Base-by-base conservation (phyloP, 2,329 filamentous ascomycete species). In the Paecilomyces variotii region DNA sequence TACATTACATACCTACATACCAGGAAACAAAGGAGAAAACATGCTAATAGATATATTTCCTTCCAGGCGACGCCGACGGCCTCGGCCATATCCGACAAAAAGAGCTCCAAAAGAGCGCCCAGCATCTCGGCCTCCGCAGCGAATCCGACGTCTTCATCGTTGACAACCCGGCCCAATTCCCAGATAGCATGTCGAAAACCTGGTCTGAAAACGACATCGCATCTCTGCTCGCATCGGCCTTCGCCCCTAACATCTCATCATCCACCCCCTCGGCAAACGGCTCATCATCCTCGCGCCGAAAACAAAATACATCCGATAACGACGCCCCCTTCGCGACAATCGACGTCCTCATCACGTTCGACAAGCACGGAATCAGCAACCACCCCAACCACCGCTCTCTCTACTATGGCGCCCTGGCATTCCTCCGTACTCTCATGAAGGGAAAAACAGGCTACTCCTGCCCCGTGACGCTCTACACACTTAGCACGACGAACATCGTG, bases 321-420 rank as follows among this genome's bases (percentile, higher is more conserved):
- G 66, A 73, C 26, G 72, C 79, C 1, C 83, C 82, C 1, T 70
- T 76, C 35, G 76, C 82, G 0, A 80, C 76, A 56, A 90, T 96
- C 69, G 91, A 96, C 74, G 83, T 88, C 28, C 82, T 99, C 65
- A 80, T 99, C 64, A 99, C 94, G 30, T 99, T 99, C 71, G 94
- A 99, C 77, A 71, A 75, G n/a, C 63, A 76, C 54, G 94, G 94
- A 60, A 82, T 99, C 54, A 96, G 91, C 59, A 84, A 84, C 51
- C 94, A 99, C 75, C 91, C 91, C 25, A 99, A 99, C 79, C 94
- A 99, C 78, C 88, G 89, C 62, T 91, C 91, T 4, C 84, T 97
- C 7, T 91, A 91, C 77, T 82, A 89, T 72, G 94, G 93, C 59
- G 90, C 91, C 5, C 82, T 84, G 53, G 75, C 83, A 54, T 97